Conservation (phyloP, 2,329 filamentous ascomycete genomes). For the Cordyceps fumosorosea region DNA sequence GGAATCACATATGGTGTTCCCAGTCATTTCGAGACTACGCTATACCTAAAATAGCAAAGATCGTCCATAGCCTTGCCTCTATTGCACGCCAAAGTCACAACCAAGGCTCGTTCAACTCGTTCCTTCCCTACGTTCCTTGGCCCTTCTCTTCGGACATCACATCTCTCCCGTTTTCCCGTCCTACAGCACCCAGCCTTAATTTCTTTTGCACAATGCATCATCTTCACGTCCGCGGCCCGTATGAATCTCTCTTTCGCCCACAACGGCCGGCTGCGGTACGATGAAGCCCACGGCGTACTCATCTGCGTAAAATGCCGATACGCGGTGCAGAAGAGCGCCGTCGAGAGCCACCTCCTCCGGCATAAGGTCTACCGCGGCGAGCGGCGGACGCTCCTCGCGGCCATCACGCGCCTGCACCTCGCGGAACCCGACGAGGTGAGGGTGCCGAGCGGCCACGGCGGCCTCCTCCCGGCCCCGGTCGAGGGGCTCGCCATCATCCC, state of each 20-base stretch:
- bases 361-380: slow-evolving; percentile 31
- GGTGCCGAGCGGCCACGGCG: slow-evolving; percentile 15
- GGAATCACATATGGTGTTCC: not conserved
- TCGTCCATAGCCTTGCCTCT: not conserved
- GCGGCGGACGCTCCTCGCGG: slow-evolving; percentile 21
- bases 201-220: slow-evolving; percentile 1
- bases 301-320: slow-evolving; percentile 31
- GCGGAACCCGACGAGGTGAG: slow-evolving; percentile 25
- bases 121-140: not conserved
- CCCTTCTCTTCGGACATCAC: not conserved
- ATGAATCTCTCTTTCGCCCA: not conserved
- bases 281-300: slow-evolving; percentile 18
- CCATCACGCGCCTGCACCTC: slow-evolving; percentile 22
- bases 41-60: not conserved
- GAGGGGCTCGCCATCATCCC: slow-evolving; percentile 21
- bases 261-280: not conserved
- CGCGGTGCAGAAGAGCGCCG: slow-evolving; percentile 30
- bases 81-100: not conserved
- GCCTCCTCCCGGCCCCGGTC: slow-evolving; percentile 18
- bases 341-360: slow-evolving; percentile 29
- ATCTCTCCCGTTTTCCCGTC: not conserved
- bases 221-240: not conserved
- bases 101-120: not conserved
- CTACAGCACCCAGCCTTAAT: no score
- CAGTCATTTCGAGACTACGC: not conserved